These are phyloP conservation scores for Barnettozyma vustinii DNA, from an alignment of 805 yeast species.

Conservation along the genomic window DNA sequence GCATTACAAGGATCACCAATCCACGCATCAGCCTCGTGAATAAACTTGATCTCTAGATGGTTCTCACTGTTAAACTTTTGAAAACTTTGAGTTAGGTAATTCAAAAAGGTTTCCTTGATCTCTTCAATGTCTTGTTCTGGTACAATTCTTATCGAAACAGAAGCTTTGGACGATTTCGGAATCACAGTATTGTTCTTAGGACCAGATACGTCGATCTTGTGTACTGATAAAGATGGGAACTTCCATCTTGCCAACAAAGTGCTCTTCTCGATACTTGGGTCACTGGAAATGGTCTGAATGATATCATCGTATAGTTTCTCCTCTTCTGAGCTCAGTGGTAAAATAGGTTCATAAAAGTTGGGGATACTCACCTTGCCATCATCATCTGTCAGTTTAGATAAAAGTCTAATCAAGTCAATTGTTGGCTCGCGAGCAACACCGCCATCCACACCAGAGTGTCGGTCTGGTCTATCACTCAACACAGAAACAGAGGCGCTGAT, in stretches of 20 bases:
- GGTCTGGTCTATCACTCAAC: conserved; percentile 70
- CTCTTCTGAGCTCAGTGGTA: conserved; percentile 54
- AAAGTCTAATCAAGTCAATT: conserved; percentile 69
- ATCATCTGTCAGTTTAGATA: conserved; percentile 57
- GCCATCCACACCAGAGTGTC: conserved; percentile 97
- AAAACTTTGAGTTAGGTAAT: conserved; percentile 46
- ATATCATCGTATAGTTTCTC: conserved; percentile 57
- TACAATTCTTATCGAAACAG: conserved; percentile 78
- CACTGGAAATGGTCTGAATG: conserved; percentile 30
- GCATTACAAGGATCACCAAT: conserved; percentile 76
- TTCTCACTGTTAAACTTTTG: conserved; percentile 52
- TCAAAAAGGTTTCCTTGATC: conserved; percentile 46
- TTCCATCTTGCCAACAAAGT: conserved; percentile 81
- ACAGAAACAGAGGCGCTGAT: conserved; percentile 72
- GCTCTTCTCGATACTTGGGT: conserved; percentile 31
- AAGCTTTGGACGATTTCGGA: conserved; percentile 73
- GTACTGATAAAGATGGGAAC: conserved; percentile 82
- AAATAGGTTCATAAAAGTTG: conserved; percentile 63
- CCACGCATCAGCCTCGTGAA: conserved; percentile 95
- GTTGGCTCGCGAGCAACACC: conserved; percentile 88
- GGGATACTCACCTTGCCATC: conserved; percentile 58
- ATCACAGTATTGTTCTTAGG: conserved; percentile 88
- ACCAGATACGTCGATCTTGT: conserved; percentile 80
- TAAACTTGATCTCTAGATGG: conserved; percentile 50
- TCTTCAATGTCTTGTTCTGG: conserved; percentile 74